Percentiles rank a stretch among this genome's conserved stretches.
Conservation (phyloP, 148 eudicot species). For the Beta vulgaris region DNA sequence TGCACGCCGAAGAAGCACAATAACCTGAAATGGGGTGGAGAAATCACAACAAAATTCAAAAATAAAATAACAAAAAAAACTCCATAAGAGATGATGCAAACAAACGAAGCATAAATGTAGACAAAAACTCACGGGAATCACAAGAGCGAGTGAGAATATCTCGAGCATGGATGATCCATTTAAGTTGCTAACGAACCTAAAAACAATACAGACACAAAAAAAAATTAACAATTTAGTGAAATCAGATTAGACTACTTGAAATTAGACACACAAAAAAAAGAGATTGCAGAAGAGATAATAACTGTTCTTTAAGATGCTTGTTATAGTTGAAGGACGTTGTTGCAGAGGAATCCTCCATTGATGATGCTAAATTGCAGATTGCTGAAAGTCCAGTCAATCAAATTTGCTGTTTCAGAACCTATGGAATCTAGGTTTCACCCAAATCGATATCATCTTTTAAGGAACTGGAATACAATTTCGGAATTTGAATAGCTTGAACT, state of each 20-base stretch:
- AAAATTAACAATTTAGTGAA: neutral
- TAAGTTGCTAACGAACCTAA: slow-evolving; percentile 92
- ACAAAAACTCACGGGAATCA: slow-evolving; percentile 47
- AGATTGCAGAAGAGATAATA: slow-evolving; percentile 14
- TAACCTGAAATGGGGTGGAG: slow-evolving; percentile 36
- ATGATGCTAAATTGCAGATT: too few species aligned
- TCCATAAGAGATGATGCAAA: too few species aligned
- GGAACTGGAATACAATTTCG: too few species aligned
- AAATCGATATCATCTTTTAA: too few species aligned
- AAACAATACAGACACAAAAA: neutral
- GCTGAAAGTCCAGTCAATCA: too few species aligned
- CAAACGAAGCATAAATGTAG: neutral
- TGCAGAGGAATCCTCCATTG: slow-evolving; percentile 62
- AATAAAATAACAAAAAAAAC: too few species aligned
- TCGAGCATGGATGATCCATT: slow-evolving; percentile 81
- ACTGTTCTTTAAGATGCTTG: slow-evolving; percentile 91
- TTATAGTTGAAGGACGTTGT: slow-evolving; percentile 58
- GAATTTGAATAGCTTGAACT: too few species aligned
- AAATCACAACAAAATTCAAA: neutral
- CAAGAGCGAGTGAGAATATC: slow-evolving; percentile 46
- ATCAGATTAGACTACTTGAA: neutral
- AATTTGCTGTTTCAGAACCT: too few species aligned
- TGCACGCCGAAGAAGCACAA: slow-evolving; percentile 54
- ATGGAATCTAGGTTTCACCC: too few species aligned
- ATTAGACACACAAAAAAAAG: neutral